Base-by-base conservation (phyloP, 495 filamentous ascomycete species). In the Daldinia decipiens region DNA sequence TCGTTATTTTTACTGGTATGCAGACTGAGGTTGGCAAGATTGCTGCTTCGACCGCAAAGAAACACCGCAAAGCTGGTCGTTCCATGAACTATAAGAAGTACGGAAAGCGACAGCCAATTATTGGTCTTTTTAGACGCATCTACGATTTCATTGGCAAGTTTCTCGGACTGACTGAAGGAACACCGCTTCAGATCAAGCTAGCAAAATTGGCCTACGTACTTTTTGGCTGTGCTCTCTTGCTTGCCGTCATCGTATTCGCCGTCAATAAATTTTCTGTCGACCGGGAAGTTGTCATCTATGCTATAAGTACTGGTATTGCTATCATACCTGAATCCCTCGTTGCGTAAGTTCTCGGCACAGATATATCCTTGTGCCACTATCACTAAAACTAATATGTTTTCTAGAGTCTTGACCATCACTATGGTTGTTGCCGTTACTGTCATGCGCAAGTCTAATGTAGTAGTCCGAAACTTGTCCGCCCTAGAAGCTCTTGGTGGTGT, bases 1-100 rank as follows among this genome's bases (percentile, higher is more conserved):
- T 92, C 64, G 89, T 90, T 34, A 83, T 87, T 27, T 83, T 80
- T 57, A 92, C 89, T n/a, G 92, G 91, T 9, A 95, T 95, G 92
- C 75, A 82, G 59, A 96, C 92, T 0, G 91, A 94, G 77, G 91
- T 96, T 51, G 92, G 92, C n/a, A 93, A 87, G 74, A 95, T 95
- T 75, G 92, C 92, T 9, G 85, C 83, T 57, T 74, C 85, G n/a
- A 86, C 88, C 58, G 73, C 76, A 55, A 88, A 86, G 70, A 90
- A 87, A 73, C 77, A 83, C 31, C 81, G 87, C 62, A 90, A 90
- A 68, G 77, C 85, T n/a, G 85, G 83, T 21, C 82, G 87, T 11
- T 88, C 86, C 11, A 86, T 91, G 80, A 89, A 87, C 65, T 85
- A 85, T 57, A 87, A 85, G 71, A 86, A 92, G 71, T 84, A 88